These are phyloP conservation scores for Mycena rosella DNA, from an alignment of 768 basidiomycete genomes.

Conservation along the genomic window DNA sequence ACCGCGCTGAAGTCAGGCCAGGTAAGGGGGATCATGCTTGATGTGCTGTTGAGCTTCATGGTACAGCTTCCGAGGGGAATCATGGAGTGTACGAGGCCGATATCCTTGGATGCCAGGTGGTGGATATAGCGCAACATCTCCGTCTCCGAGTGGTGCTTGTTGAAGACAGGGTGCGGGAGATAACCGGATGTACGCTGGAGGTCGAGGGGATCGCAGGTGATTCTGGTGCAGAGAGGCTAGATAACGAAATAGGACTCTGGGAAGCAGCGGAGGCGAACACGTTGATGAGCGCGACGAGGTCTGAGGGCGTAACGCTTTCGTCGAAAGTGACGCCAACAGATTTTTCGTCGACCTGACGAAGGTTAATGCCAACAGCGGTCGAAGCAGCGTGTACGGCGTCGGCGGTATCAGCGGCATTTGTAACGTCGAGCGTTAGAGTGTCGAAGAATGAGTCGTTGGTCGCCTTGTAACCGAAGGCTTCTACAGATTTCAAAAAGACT, in stretches of 20 bases:
- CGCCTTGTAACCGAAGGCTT: conserved; percentile 79
- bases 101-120: conserved; percentile 93
- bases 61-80: conserved; percentile 96
- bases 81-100: conserved; percentile 96
- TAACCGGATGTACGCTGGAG: conserved; percentile 76
- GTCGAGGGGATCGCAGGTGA: conserved; percentile 64
- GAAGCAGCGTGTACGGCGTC: conserved; percentile 79
- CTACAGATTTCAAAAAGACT: conserved; percentile 78
- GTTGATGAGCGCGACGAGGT: conserved; percentile 83
- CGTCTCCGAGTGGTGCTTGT: conserved; percentile 97
- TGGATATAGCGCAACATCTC: conserved; percentile 98
- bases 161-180: conserved; percentile 92
- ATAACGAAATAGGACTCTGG: conserved; percentile 57
- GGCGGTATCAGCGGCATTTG: conserved; percentile 66
- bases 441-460: conserved; percentile 90
- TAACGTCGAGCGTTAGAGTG: conserved; percentile 85
- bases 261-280: conserved; percentile 82
- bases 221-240: conserved; percentile 60
- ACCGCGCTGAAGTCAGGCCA: conserved; percentile 93
- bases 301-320: conserved; percentile 84
- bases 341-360: conserved; percentile 80
- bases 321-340: conserved; percentile 93
- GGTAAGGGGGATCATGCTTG: conserved; percentile 96
- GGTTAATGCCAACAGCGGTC: conserved; percentile 77
- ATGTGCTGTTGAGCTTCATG: conserved; percentile 98